Base-by-base conservation (phyloP, 2,329 filamentous ascomycete species). In the Colletotrichum sp. region DNA sequence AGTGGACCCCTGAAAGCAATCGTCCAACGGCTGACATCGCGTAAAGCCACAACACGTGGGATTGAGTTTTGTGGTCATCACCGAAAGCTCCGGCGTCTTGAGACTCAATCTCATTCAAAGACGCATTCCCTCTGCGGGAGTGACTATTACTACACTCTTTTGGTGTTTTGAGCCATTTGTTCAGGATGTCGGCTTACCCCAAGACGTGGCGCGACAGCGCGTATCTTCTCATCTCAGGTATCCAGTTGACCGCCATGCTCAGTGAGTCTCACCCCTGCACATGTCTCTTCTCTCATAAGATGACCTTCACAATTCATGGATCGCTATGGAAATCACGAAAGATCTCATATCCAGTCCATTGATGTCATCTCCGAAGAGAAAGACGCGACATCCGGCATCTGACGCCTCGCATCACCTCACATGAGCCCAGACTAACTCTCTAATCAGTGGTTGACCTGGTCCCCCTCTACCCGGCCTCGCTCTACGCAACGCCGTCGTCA, bases 381-480 rank as follows among this genome's bases (percentile, higher is more conserved):
- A 36, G 34, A 36, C 34, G 34, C 15, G 4, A 16, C 15, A 36
- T 36, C 15, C 15, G 3, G 15, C 34, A 1, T 36, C 34, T 8
- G 0, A 8, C 16, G 34, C 7, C 7, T 36, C 34, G 7, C 34
- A 66, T 63, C 25, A 16, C 8, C 36, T 5, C 59, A 57, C 28
- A 19, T 59, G 36, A 34, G 39, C 27, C 4, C 4, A 55, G 44
- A 61, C 72, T 74, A 16, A 78, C 61, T 4, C 63, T 57, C 16
- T n/a, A 12, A 22, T 8, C 72, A 91, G 90, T 86, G 78, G 85
- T 91, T 61, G 90, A 92, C 79, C 87, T 90, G 64, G 86, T 90
- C 44, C 85, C 86, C 36, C 85, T 90, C 78, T 91, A 91, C 80
- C 90, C 90, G 1, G 74, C 79, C 3, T 83, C 81, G 66, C 85